These are phyloP conservation scores for Candida germanica DNA, from an alignment of 805 yeast genomes.

Conservation along the genomic window DNA sequence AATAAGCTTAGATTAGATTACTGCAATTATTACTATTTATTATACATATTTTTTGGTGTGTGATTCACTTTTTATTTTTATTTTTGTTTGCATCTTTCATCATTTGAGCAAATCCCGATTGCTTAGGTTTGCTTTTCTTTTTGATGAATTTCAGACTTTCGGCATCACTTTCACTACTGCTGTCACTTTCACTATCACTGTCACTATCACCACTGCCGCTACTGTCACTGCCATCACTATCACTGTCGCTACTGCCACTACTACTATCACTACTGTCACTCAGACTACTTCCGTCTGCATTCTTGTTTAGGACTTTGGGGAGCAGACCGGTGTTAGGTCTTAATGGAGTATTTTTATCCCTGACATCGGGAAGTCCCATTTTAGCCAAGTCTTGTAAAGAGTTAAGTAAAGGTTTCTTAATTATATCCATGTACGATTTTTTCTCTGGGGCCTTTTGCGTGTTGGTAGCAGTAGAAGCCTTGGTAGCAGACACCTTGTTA, in stretches of 20 bases:
- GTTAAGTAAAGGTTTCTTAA: conserved; percentile 38
- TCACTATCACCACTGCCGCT: conserved; percentile 12
- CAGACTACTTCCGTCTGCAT: conserved; percentile 1
- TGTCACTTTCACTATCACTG: conserved; percentile 5
- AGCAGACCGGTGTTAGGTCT: background rate
- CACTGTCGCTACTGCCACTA: conserved; percentile 7
- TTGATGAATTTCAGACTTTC: conserved; percentile 2
- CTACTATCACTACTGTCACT: conserved; percentile 14
- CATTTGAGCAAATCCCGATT: conserved; percentile 28
- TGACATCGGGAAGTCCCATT: conserved; percentile 69
- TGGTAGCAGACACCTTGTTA: background rate
- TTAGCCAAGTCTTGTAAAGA: conserved; percentile 58
- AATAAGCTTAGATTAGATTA: conserved; percentile 2
- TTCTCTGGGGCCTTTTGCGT: no score
- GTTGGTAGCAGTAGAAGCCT: background rate
- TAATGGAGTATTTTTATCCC: conserved; percentile 31
- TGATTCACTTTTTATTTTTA: conserved; percentile 1
- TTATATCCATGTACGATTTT: conserved; percentile 3
- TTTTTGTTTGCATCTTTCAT: conserved; percentile 23
- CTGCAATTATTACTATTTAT: conserved; percentile 6
- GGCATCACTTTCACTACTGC: conserved; percentile 3
- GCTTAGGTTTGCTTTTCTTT: conserved; percentile 16
- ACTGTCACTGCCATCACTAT: conserved; percentile 15
- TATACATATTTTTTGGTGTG: background rate
- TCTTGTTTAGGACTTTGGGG: background rate